Evolutionary conservation across 108 stramenopile genomes (phyloP), one percentile per base, ranked within the genome.

Genomic region (Cyclotella atomus): DNA sequence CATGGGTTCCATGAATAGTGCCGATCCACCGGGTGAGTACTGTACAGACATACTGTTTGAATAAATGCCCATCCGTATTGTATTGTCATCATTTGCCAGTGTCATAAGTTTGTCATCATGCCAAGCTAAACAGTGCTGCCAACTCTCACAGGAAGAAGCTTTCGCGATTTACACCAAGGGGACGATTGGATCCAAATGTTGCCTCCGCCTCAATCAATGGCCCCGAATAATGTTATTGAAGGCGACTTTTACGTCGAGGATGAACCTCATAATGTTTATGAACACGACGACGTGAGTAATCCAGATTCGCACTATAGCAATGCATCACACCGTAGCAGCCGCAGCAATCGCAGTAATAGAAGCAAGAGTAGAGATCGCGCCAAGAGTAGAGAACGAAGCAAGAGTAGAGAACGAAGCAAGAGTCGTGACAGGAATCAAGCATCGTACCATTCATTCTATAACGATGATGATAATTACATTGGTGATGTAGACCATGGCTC

Each of bases 141-240:
- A n/a, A n/a, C n/a, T n/a, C n/a, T n/a, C n/a, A n/a, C 75, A 21
- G 75, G 75, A 27, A 52, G 38, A 49, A 59, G 55, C 7, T 76
- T 67, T 38, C 56, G 75, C 4, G 75, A 68, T 68, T 61, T 68
- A 35, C 67, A 59, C 35, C 59, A 66, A 44, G 63, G 35, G 16
- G 52, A 68, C 10, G 60, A 68, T 17, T 76, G 66, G 41, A 50
- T 36, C n/a, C 24, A 59, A 36, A 35, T 68, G 41, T 21, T 12
- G 20, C 38, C 68, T 17, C 44, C 59, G 9, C 59, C 59, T 33
- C 47, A 41, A 41, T 55, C 34, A 3, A 54, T 23, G 3, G 10
- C 43, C 9, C 35, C 41, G 0, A 21, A 23, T 15, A 43, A 56
- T 45, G 8, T 45, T 17, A 32, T 45, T 45, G 41, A 54, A 5